Evolutionary conservation across 768 basidiomycete species (phyloP).

Genomic region (Rubroboletus satanas): DNA sequence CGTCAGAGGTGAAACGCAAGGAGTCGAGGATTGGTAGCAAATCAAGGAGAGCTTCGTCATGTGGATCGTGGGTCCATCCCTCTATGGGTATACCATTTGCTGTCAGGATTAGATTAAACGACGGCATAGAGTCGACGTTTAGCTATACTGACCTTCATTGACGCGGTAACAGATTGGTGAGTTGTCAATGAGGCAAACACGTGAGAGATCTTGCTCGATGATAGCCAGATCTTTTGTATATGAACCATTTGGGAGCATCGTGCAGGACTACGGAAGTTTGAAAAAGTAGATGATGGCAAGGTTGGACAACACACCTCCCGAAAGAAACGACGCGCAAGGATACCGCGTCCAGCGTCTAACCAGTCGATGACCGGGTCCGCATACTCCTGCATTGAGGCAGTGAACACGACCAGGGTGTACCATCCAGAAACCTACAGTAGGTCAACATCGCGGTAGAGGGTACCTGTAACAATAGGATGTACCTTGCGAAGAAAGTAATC

Average conservation of each 20-base stretch:
- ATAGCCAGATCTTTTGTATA: slow-evolving; percentile 92
- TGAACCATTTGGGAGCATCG: slow-evolving; percentile 84
- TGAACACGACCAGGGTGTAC: slow-evolving; percentile 99
- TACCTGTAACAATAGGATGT: slow-evolving; percentile 16
- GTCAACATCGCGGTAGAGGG: slow-evolving; percentile 5
- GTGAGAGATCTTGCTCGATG: slow-evolving; percentile 85
- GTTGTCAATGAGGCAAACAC: slow-evolving; percentile 94
- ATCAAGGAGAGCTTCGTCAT: slow-evolving; percentile 94
- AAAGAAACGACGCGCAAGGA: slow-evolving; percentile 85
- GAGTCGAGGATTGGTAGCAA: slow-evolving; percentile 94
- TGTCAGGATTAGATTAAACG: slow-evolving; percentile 30
- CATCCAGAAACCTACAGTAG: slow-evolving; percentile 83
- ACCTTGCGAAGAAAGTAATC: slow-evolving; percentile 93
- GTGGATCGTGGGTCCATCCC: slow-evolving; percentile 97
- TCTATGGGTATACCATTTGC: slow-evolving; percentile 99
- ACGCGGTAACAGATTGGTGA: slow-evolving; percentile 89
- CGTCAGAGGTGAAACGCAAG: slow-evolving; percentile 92
- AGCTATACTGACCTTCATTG: slow-evolving; percentile 71
- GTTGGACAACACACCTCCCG: slow-evolving; percentile 64
- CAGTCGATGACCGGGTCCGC: slow-evolving; percentile 99
- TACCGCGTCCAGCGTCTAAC: slow-evolving; percentile 92
- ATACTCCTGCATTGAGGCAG: slow-evolving; percentile 98
- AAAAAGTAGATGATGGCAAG: not conserved
- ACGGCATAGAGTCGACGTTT: not conserved
- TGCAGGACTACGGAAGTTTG: slow-evolving; percentile 67